Percentiles rank a stretch among this genome's conserved stretches.
Evolutionary conservation across 2,329 filamentous ascomycete genomes (phyloP).

Genomic region (Claviceps sp.): DNA sequence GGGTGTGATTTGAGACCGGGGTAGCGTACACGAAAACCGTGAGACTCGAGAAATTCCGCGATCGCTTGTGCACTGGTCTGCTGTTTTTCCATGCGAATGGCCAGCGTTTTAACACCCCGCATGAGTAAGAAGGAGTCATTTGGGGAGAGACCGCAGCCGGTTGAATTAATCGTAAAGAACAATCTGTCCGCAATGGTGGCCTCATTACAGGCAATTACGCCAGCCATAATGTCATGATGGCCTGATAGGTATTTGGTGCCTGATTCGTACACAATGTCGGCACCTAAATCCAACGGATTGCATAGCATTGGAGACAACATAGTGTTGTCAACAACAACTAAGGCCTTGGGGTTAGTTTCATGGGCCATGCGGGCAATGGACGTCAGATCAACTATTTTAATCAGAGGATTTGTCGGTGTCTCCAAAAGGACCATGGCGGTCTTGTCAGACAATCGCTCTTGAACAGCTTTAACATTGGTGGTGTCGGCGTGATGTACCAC

Average conservation of each 20-base stretch:
- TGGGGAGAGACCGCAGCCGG: conserved; percentile 83
- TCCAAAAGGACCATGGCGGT: conserved; percentile 94
- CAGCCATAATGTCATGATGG: conserved; percentile 98
- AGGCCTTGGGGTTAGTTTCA: conserved; percentile 59
- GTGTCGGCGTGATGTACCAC: conserved; percentile 95
- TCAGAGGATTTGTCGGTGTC: conserved; percentile 92
- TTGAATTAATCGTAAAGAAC: conserved; percentile 95
- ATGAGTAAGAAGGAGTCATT: conserved; percentile 95
- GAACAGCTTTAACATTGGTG: conserved; percentile 60
- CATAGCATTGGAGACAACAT: conserved; percentile 94
- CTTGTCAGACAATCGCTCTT: conserved; percentile 56
- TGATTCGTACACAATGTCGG: conserved; percentile 93
- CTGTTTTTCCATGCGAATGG: conserved; percentile 98
- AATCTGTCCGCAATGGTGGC: conserved; percentile 70
- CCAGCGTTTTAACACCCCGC: conserved; percentile 89
- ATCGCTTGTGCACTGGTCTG: conserved; percentile 85
- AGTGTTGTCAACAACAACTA: conserved; percentile 94
- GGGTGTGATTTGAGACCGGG: conserved; percentile 89
- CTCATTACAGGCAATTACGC: conserved; percentile 87
- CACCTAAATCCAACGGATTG: conserved; percentile 87
- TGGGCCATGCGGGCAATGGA: conserved; percentile 67
- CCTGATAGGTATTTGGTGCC: conserved; percentile 97
- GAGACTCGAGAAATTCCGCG: conserved; percentile 78
- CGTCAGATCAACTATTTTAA: conserved; percentile 92
- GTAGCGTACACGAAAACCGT: conserved; percentile 90